Evolutionary conservation across 1,284 basidiomycete genomes (phyloP), one percentile per base, ranked within the genome.

Genomic region (Inonotus obliquus): DNA sequence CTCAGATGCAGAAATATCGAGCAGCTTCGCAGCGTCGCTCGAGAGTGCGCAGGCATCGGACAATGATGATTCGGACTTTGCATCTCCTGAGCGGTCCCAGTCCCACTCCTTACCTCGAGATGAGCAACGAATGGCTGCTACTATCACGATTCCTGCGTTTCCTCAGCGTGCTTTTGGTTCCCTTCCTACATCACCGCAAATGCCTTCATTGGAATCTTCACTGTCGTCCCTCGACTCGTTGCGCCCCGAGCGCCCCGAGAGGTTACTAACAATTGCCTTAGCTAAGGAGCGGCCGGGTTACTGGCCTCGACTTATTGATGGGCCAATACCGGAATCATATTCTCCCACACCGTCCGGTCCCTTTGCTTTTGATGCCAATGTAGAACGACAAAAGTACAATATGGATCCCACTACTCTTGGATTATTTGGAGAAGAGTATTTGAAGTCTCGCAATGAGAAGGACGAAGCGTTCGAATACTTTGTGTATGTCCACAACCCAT

Each of bases 391-490:
- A 57, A 79, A 80, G 66, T 91, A 88, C 67, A 90, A 91, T 66
- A 89, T 91, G 85, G 89, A 92, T 69, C 85, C 89, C 1, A 91
- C 89, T 13, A 91, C 88, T 70, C 74, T 92, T 25, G 82, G 85
- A 1, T 73, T 91, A 55, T 79, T 84, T 60, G 89, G 80, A 6
- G 75, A 89, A 49, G 89, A 91, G 66, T 69, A 86, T 56, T 79
- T 82, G 52, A 88, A 91, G 69, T 87, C 91, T 57, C 79, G 87
- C 54, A 84, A 85, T 68, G 81, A 88, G 54, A 83, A 80, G 63
- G 84, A 87, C 44, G 85, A 84, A 63, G 89, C 89, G 1, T 91
- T 92, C 67, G 89, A 91, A 74, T 89, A 81, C 66, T 89, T 91
- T 66, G 72, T 89, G 89, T 89, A 70, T 71, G 89, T 79, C 1